Evolutionary conservation across 2,329 filamentous ascomycete species (phyloP).

Genomic region (Coleophoma eucalyptorum): DNA sequence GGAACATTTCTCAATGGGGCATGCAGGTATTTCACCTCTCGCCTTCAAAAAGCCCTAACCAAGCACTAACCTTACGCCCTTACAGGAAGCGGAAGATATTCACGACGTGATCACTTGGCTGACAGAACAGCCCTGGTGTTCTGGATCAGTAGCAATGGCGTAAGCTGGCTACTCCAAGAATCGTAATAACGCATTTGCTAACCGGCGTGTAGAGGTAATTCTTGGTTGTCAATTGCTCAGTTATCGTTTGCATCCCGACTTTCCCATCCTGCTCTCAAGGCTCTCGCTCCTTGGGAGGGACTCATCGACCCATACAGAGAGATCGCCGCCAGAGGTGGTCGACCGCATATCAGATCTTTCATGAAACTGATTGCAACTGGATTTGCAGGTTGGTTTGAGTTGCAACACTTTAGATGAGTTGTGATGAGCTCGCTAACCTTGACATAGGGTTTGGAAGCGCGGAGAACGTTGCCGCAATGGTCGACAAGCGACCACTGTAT

Average conservation of each 20-base stretch:
- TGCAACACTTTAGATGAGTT: neutral
- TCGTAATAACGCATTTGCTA: no score
- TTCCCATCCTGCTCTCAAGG: neutral
- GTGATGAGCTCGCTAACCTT: neutral
- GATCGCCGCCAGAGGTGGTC: neutral
- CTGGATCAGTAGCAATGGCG: constrained; percentile 12
- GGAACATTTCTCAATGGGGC: constrained; percentile 1
- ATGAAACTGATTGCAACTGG: neutral
- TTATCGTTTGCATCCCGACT: neutral
- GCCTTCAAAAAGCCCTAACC: neutral
- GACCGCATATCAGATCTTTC: neutral
- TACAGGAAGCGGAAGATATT: constrained; percentile 15
- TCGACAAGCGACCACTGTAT: constrained; percentile 8
- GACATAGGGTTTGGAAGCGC: neutral
- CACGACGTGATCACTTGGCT: constrained; percentile 18
- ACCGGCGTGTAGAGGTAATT: constrained; percentile 9
- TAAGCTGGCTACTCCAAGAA: no score
- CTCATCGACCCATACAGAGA: constrained; percentile 3
- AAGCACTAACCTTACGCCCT: neutral
- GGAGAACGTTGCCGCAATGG: neutral
- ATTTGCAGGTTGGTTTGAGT: neutral
- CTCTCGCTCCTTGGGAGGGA: constrained; percentile 5
- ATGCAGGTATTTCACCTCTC: neutral
- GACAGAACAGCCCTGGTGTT: constrained; percentile 13
- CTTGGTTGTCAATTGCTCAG: constrained; percentile 15